These are phyloP conservation scores for Penicillium sp. DNA, from an alignment of 2,329 filamentous ascomycete genomes.

Conservation along the genomic window DNA sequence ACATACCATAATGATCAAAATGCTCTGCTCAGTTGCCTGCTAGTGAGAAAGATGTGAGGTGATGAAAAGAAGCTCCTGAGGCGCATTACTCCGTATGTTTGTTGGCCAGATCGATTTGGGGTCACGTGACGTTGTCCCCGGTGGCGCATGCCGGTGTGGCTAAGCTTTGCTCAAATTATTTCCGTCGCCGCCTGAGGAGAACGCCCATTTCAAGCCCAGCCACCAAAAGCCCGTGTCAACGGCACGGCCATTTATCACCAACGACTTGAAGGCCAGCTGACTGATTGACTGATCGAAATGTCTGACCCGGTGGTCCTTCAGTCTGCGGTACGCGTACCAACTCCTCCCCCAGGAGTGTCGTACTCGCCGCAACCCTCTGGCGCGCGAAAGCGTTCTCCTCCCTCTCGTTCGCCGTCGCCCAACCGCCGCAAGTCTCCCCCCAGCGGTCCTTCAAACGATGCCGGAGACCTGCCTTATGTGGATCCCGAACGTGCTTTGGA, in stretches of 20 bases:
- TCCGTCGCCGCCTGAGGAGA: not conserved
- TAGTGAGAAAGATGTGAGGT: not conserved
- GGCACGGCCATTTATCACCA: not conserved
- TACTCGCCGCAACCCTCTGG: constrained; percentile 46
- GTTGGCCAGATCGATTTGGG: constrained; percentile 10
- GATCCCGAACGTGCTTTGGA: constrained; percentile 49
- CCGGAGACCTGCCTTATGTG: constrained; percentile 44
- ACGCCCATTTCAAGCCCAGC: not conserved
- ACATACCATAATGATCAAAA: not conserved
- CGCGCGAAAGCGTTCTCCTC: constrained; percentile 56
- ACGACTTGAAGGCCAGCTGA: not conserved
- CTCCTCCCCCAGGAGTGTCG: constrained; percentile 48
- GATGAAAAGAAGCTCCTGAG: not conserved
- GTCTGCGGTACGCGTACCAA: constrained; percentile 58
- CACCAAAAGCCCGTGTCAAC: constrained; percentile 8
- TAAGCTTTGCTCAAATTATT: not conserved
- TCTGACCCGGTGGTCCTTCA: constrained; percentile 47
- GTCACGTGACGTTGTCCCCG: constrained; percentile 7
- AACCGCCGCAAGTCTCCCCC: constrained; percentile 48
- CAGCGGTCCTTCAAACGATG: constrained; percentile 28
- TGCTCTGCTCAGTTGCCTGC: not conserved
- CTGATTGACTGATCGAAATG: constrained; percentile 24
- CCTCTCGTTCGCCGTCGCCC: constrained; percentile 52
- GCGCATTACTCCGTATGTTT: constrained; percentile 3
- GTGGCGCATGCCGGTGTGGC: constrained; percentile 1